Conservation (phyloP, 306 rosid species). For the Ceratonia siliqua region DNA sequence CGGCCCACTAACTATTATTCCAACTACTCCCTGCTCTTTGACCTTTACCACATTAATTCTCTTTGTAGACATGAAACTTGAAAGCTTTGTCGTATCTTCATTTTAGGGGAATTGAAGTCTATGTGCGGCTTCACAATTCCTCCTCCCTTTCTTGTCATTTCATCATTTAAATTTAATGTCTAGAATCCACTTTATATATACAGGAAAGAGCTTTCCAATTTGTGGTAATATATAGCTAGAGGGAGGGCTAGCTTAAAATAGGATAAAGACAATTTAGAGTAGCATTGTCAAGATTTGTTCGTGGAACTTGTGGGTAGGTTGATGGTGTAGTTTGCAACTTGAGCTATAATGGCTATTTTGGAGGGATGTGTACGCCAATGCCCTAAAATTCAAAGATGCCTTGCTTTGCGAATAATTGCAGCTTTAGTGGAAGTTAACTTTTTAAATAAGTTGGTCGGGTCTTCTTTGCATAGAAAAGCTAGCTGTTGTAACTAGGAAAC, state of each 20-base stretch:
- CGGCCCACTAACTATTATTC: slow-evolving; percentile 38
- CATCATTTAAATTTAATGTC: background rate
- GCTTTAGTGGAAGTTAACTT: slow-evolving; percentile 36
- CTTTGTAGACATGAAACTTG: background rate
- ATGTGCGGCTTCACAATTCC: background rate
- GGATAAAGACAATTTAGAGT: background rate
- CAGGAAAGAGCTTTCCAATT: background rate
- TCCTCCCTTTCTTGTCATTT: slow-evolving; percentile 22
- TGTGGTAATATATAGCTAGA: background rate
- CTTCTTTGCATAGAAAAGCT: background rate
- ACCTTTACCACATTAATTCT: background rate
- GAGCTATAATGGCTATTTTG: background rate
- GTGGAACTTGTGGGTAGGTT: background rate
- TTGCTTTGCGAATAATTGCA: slow-evolving; percentile 31
- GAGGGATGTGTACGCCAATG: slow-evolving; percentile 10
- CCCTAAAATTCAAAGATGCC: slow-evolving; percentile 48
- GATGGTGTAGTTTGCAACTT: background rate
- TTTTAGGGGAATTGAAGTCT: background rate
- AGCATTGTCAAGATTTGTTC: background rate
- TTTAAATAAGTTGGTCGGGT: slow-evolving; percentile 1
- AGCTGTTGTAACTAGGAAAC: background rate
- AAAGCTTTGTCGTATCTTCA: background rate
- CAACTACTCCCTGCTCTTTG: background rate
- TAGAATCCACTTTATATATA: background rate
- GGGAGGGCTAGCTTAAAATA: background rate